A percentile compares a stretch with the other conserved stretches of the same genome.
Conservation (phyloP, 2,329 filamentous ascomycete species). For the Dryadomyces quercivorus region DNA sequence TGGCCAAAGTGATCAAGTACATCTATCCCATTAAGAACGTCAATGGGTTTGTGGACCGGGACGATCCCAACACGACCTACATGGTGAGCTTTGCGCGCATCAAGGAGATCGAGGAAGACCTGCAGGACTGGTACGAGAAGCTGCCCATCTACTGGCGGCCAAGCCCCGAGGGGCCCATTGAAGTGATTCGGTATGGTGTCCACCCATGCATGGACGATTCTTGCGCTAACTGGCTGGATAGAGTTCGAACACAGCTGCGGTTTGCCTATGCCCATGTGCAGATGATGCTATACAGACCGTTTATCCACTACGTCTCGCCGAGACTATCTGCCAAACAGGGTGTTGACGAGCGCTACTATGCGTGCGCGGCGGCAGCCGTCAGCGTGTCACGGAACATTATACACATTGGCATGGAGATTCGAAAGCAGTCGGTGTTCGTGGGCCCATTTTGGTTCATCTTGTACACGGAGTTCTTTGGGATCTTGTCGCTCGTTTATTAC, state of each 20-base stretch:
- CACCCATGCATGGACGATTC: no score
- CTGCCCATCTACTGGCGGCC: slow-evolving; percentile 69
- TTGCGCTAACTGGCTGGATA: no score
- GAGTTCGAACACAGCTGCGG: slow-evolving; percentile 64
- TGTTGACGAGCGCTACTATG: slow-evolving; percentile 67
- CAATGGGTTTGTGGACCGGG: slow-evolving; percentile 26
- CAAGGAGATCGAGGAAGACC: slow-evolving; percentile 50
- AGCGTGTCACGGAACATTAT: slow-evolving; percentile 37
- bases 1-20: slow-evolving; percentile 51
- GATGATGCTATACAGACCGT: slow-evolving; percentile 71
- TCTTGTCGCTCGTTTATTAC: slow-evolving; percentile 68
- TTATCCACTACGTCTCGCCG: slow-evolving; percentile 70
- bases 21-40: slow-evolving; percentile 52
- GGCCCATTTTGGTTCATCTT: slow-evolving; percentile 82
- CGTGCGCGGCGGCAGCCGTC: slow-evolving; percentile 52
- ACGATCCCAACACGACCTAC: slow-evolving; percentile 35
- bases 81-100: slow-evolving; percentile 52
- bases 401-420: slow-evolving; percentile 7
- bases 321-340: slow-evolving; percentile 40
- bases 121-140: slow-evolving; percentile 50
- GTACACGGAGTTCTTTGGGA: slow-evolving; percentile 73
- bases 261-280: slow-evolving; percentile 77
- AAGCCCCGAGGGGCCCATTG: slow-evolving; percentile 60
- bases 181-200: slow-evolving; percentile 63
- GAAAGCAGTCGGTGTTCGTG: slow-evolving; percentile 33